Percentiles rank a stretch among this genome's conserved stretches.
phyloP scores from a whole-genome alignment of 1,139 yeast genomes.

The Candida dubliniensis region DNA sequence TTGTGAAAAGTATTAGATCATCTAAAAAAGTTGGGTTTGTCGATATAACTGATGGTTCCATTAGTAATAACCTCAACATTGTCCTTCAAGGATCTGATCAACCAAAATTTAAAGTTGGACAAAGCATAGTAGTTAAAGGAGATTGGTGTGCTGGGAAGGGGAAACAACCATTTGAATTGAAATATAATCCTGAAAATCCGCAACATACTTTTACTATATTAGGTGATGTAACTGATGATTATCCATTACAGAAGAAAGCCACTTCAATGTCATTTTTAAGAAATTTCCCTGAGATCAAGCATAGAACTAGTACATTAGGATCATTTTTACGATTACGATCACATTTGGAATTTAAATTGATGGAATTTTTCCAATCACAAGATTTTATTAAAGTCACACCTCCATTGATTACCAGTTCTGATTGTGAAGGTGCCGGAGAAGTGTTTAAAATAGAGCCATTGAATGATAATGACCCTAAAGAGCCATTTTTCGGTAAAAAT shows the following conservation, averaged over 20 bases:
- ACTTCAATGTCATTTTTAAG: slow-evolving; percentile 70
- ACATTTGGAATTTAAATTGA: slow-evolving; percentile 53
- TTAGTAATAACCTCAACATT: slow-evolving; percentile 54
- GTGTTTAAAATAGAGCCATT: slow-evolving; percentile 55
- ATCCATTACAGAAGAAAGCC: slow-evolving; percentile 82
- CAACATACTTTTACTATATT: slow-evolving; percentile 26
- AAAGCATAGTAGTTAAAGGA: slow-evolving; percentile 35
- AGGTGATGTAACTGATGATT: slow-evolving; percentile 61
- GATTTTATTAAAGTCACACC: slow-evolving; percentile 76
- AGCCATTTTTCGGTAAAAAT: slow-evolving; percentile 60
- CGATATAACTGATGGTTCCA: slow-evolving; percentile 78
- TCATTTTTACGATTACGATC: slow-evolving; percentile 75
- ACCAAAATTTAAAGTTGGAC: slow-evolving; percentile 48
- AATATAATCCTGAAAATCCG: slow-evolving; percentile 23
- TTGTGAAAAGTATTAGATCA: slow-evolving; percentile 69
- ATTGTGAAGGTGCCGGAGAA: slow-evolving; percentile 98
- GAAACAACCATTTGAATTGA: slow-evolving; percentile 34
- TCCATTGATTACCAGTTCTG: slow-evolving; percentile 84
- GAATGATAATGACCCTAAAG: slow-evolving; percentile 18
- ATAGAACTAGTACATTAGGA: slow-evolving; percentile 66
- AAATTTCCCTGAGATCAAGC: slow-evolving; percentile 69
- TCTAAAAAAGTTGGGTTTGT: slow-evolving; percentile 79
- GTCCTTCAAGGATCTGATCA: slow-evolving; percentile 41
- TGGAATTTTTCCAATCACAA: slow-evolving; percentile 51
- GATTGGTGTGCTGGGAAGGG: slow-evolving; percentile 37